phyloP scores from a whole-genome alignment of 2,329 filamentous ascomycete genomes.

The Cadophora sp. region DNA sequence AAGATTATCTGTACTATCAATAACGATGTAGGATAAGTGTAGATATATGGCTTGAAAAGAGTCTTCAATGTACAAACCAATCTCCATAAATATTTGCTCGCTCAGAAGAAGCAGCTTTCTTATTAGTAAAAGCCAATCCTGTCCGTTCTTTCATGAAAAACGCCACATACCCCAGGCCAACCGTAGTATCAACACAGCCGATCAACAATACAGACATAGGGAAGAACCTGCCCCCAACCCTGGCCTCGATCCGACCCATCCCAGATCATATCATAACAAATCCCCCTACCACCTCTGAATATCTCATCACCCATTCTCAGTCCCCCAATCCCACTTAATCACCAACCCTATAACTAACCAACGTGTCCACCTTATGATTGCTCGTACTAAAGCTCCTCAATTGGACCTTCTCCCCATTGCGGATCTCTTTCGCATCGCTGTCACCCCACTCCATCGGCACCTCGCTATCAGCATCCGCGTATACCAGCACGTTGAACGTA shows the following conservation, averaged over 20 bases:
- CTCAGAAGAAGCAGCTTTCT: background rate
- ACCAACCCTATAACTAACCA: slow-evolving; percentile 85
- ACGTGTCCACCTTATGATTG: slow-evolving; percentile 90
- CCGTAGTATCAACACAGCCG: slow-evolving; percentile 3
- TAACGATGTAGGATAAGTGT: slow-evolving; percentile 5
- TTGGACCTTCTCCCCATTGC: slow-evolving; percentile 91
- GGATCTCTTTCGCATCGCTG: slow-evolving; percentile 96
- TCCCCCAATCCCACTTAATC: slow-evolving; percentile 44
- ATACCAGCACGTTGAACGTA: slow-evolving; percentile 98
- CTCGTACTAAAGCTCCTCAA: slow-evolving; percentile 95
- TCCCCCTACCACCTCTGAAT: background rate
- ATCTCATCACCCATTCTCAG: no score
- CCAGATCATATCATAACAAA: slow-evolving; percentile 13
- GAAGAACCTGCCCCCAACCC: background rate
- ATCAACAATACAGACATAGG: background rate
- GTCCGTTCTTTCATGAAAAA: background rate
- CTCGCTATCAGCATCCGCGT: slow-evolving; percentile 94
- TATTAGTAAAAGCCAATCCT: background rate
- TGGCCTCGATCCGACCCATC: background rate
- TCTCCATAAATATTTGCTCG: background rate
- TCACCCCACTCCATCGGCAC: slow-evolving; percentile 99
- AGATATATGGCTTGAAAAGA: background rate
- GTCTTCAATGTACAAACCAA: background rate
- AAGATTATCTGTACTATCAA: background rate
- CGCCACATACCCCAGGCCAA: slow-evolving; percentile 1